phyloP scores from a whole-genome alignment of 1,284 basidiomycete species.

The Hemileia vastatrix region DNA sequence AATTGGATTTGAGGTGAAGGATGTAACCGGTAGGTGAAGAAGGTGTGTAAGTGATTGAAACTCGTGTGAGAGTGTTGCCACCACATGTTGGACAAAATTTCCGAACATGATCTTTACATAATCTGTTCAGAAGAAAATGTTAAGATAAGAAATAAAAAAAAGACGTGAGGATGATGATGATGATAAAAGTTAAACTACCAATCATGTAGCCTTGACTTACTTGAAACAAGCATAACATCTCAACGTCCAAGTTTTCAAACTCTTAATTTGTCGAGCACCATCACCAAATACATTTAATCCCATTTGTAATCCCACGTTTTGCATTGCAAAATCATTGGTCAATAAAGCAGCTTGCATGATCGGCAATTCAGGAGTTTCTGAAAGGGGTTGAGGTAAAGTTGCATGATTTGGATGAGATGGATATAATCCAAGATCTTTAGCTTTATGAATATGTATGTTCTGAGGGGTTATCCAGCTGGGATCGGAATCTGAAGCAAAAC shows the following conservation, averaged over 20 bases:
- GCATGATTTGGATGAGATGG: conserved; percentile 41
- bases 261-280: conserved; percentile 80
- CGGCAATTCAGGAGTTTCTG: conserved; percentile 27
- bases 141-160: conserved; percentile 11
- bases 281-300: conserved; percentile 80
- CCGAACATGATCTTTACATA: conserved; percentile 89
- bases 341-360: conserved; percentile 63
- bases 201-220: conserved; percentile 52
- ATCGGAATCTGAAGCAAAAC: conserved; percentile 20
- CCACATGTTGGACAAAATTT: conserved; percentile 98
- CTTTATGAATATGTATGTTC: conserved; percentile 80
- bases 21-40: conserved; percentile 47
- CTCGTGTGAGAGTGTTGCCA: conserved; percentile 78
- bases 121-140: conserved; percentile 51
- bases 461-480: conserved; percentile 88
- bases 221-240: conserved; percentile 99
- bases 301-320: conserved; percentile 95
- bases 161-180: conserved; percentile 2
- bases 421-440: conserved; percentile 62
- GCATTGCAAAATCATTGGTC: conserved; percentile 99
- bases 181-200: background rate
- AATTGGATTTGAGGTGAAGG: conserved; percentile 84
- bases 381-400: conserved; percentile 50
- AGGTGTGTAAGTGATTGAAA: conserved; percentile 65
- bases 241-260: conserved; percentile 89